Conservation (phyloP, 768 basidiomycete genomes). For the Pulveroboletus sp. region DNA sequence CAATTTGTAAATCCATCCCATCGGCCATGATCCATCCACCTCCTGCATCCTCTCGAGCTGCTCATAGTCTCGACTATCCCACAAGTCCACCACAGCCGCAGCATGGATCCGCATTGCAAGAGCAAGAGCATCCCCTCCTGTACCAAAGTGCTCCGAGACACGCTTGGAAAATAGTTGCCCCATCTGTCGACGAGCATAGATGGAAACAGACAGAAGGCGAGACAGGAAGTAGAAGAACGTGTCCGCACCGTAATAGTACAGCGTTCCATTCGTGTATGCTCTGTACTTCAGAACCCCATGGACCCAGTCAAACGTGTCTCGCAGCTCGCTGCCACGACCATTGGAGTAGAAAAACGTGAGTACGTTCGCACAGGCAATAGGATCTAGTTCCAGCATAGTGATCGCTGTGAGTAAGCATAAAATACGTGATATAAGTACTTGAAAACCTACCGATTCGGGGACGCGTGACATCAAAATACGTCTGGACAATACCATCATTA, state of each 20-base stretch:
- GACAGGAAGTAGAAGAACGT: conserved; percentile 19
- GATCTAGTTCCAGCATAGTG: conserved; percentile 4
- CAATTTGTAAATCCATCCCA: conserved; percentile 19
- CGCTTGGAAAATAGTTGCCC: conserved; percentile 9
- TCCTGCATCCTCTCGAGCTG: conserved; percentile 16
- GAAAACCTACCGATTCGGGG: conserved; percentile 19
- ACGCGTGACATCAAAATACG: conserved; percentile 17
- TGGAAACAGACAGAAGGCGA: conserved; percentile 14
- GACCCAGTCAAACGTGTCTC: conserved; percentile 12
- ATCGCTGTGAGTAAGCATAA: too few species aligned
- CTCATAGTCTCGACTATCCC: conserved; percentile 14
- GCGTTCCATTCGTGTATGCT: conserved; percentile 17
- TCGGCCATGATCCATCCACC: conserved; percentile 19
- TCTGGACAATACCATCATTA: conserved; percentile 18
- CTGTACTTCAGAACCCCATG: conserved; percentile 16
- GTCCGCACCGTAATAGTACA: conserved; percentile 17
- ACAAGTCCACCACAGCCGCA: neutral
- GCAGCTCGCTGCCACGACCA: conserved; percentile 14
- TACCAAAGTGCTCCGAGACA: too few species aligned
- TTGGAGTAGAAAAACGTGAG: conserved; percentile 22
- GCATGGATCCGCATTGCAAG: too few species aligned
- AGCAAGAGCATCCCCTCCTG: too few species aligned
- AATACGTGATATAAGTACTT: neutral
- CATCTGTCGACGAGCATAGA: conserved; percentile 12
- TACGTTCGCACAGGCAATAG: conserved; percentile 16